phyloP scores from a whole-genome alignment of 1,284 basidiomycete species.

The Heterobasidion irregulare region DNA sequence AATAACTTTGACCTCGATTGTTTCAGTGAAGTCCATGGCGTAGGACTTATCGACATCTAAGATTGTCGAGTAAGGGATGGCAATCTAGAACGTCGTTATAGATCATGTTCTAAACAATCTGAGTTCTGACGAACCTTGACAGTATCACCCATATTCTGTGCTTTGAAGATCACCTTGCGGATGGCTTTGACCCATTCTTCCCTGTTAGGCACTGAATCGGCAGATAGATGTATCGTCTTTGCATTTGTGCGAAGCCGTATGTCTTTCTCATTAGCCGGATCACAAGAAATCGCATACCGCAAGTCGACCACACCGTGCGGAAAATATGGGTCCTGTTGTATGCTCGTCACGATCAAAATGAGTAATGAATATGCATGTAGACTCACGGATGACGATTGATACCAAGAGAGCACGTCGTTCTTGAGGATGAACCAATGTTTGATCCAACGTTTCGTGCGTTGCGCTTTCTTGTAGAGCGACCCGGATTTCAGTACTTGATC shows the following conservation, averaged over 20 bases:
- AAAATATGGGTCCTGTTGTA: conserved; percentile 84
- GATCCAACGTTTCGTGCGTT: conserved; percentile 81
- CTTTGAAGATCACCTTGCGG: conserved; percentile 87
- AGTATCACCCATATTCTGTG: conserved; percentile 91
- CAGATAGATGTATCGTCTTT: conserved; percentile 63
- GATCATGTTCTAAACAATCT: background rate
- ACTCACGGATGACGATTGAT: conserved; percentile 81
- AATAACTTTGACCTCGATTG: conserved; percentile 86
- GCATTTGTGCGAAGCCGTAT: conserved; percentile 78
- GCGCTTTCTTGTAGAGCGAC: conserved; percentile 75
- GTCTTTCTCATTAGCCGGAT: conserved; percentile 63
- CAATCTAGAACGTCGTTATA: conserved; percentile 48
- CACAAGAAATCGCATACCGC: conserved; percentile 86
- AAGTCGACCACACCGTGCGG: conserved; percentile 92
- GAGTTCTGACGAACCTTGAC: conserved; percentile 61
- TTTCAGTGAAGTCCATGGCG: conserved; percentile 91
- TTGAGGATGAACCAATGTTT: conserved; percentile 93
- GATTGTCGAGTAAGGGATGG: conserved; percentile 87
- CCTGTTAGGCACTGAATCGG: conserved; percentile 73
- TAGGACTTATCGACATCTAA: conserved; percentile 83
- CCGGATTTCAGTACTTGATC: conserved; percentile 86
- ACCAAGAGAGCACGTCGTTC: conserved; percentile 93
- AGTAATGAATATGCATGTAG: conserved; percentile 3
- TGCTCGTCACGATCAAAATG: background rate
- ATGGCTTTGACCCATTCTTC: conserved; percentile 94